These are phyloP conservation scores for Wickerhamomyces kurtzmanii DNA, from an alignment of 805 yeast species.

Conservation along the genomic window DNA sequence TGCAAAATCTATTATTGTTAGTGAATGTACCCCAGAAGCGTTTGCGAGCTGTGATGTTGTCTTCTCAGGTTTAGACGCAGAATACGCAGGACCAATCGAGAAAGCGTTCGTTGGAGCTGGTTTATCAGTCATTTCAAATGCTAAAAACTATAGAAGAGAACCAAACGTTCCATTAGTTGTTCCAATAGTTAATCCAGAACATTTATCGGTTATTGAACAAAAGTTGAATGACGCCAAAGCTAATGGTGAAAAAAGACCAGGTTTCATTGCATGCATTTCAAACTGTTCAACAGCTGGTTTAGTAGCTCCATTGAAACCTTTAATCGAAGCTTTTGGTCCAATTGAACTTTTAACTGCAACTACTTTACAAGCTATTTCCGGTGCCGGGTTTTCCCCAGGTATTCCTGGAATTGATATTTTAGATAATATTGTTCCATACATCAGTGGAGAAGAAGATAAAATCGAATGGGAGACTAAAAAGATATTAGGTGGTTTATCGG, in stretches of 20 bases:
- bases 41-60: slow-evolving; percentile 90
- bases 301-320: slow-evolving; percentile 94
- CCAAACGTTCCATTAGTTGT: slow-evolving; percentile 86
- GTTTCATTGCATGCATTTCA: slow-evolving; percentile 89
- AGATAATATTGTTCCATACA: slow-evolving; percentile 92
- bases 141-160: slow-evolving; percentile 89
- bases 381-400: slow-evolving; percentile 98
- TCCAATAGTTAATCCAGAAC: slow-evolving; percentile 92
- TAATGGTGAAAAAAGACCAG: slow-evolving; percentile 50
- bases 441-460: slow-evolving; percentile 95
- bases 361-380: slow-evolving; percentile 94
- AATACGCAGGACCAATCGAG: slow-evolving; percentile 89
- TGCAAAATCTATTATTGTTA: slow-evolving; percentile 55
- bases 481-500: slow-evolving; percentile 62
- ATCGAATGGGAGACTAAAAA: slow-evolving; percentile 98
- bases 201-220: slow-evolving; percentile 61
- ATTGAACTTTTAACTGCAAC: slow-evolving; percentile 79
- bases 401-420: slow-evolving; percentile 90
- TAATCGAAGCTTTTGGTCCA: slow-evolving; percentile 85
- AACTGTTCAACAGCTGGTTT: slow-evolving; percentile 98
- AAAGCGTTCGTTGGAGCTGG: slow-evolving; percentile 76
- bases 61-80: slow-evolving; percentile 91
- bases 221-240: slow-evolving; percentile 45
- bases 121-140: slow-evolving; percentile 81
- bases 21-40: slow-evolving; percentile 65